A percentile compares a stretch with the other conserved stretches of the same genome.
Conservation (phyloP, 2,329 filamentous ascomycete species). For the Fusarium sp. region DNA sequence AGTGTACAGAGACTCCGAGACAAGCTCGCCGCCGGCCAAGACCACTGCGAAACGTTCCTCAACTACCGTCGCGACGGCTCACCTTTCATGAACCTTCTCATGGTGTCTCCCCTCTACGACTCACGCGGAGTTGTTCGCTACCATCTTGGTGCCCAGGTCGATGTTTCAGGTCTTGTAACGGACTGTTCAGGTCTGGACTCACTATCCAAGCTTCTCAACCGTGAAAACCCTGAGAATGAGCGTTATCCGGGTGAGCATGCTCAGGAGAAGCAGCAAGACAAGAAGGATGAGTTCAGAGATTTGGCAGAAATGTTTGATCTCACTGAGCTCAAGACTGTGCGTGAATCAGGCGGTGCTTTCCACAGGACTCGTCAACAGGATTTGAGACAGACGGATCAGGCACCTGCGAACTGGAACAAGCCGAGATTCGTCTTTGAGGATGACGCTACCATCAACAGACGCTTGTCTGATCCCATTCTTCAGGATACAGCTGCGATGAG, state of each 20-base stretch:
- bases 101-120: constrained; percentile 78
- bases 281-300: constrained; percentile 70
- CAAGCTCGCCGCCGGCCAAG: constrained; percentile 70
- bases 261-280: neutral
- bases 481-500: constrained; percentile 23
- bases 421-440: constrained; percentile 56
- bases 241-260: constrained; percentile 31
- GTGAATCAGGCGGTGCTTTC: constrained; percentile 71
- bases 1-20: constrained; percentile 72
- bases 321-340: constrained; percentile 72
- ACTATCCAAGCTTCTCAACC: constrained; percentile 59
- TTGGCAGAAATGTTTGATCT: constrained; percentile 77
- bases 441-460: constrained; percentile 40
- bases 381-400: constrained; percentile 55
- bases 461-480: constrained; percentile 36
- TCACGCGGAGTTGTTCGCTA: constrained; percentile 74
- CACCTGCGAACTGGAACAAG: constrained; percentile 53
- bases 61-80: constrained; percentile 84
- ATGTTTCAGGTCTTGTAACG: constrained; percentile 75
- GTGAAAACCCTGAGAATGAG: constrained; percentile 46
- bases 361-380: constrained; percentile 55
- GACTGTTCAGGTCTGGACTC: constrained; percentile 74
- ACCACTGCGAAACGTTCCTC: constrained; percentile 78
- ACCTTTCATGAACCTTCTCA: constrained; percentile 80
- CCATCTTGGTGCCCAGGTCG: constrained; percentile 77